Base-by-base conservation (phyloP, 1,284 basidiomycete species). In the Puccinia triticina region DNA sequence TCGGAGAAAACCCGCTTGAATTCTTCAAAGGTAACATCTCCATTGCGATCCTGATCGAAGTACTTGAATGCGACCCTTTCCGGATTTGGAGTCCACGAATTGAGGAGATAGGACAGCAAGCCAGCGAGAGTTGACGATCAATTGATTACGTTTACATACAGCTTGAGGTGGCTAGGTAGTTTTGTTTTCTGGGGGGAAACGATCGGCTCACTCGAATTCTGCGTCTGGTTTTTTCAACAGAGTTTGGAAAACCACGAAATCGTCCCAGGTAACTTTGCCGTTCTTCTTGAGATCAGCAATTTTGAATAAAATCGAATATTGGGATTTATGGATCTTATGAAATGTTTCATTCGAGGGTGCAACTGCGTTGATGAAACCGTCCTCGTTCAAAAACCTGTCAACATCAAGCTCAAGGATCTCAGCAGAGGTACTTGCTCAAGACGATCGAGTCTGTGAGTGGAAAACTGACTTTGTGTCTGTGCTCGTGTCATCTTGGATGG, bases 161-260 rank as follows among this genome's bases (percentile, higher is more conserved):
- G 12, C 29, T 34, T 34, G 5, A 12, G 21, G 64, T 34, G 32
- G 10, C 57, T n/a, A 59, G 8, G 23, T 23, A 21, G 57, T 23
- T 29, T 23, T 29, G 26, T n/a, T n/a, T n/a, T n/a, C n/a, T 11
- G 23, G 37, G 21, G 21, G 53, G 34, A 26, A 37, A 46, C 14
- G 10, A 50, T 48, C 48, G 50, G 26, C 16, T 32, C 10, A 69
- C 53, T 69, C 94, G 87, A 96, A 95, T 87, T 96, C 94, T 50
- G 95, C 94, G 88, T 96, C 94, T 64, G 94, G 93, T 85, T 83
- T 85, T 85, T 95, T 94, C 85, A 95, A 88, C 84, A 94, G 88
- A 23, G 94, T 95, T 89, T 97, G 93, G 86, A 98, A 98, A 83
- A 95, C 92, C 29, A 92, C 92, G 86, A 96, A 98, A 87, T 98